Base-by-base conservation (phyloP, 1,284 basidiomycete genomes). In the Ceratobasidium sp. region DNA sequence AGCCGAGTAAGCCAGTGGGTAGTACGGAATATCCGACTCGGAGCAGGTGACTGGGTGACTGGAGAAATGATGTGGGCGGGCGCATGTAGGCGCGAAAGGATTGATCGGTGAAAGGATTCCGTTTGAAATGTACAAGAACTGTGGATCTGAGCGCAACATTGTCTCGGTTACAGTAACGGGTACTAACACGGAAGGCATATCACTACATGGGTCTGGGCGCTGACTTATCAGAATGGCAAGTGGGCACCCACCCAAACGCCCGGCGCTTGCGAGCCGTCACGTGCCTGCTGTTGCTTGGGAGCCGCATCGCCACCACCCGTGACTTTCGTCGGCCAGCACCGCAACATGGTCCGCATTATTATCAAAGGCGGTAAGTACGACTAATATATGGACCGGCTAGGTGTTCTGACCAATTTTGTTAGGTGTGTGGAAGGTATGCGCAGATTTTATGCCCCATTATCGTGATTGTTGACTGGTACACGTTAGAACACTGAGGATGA, bases 401-500 rank as follows among this genome's bases (percentile, higher is more conserved):
- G 29, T 40, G 29, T 40, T 22, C 50, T 67, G 45, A 67, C 40
- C 0, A 5, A 15, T 8, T 40, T 54, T 1, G 10, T 27, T 52
- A 71, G 72, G 73, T 60, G 69, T 76, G 15, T 70, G 64, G 69
- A 73, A 93, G 67, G 67, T 69, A 57, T 8, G 13, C 1, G n/a
- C 25, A 25, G 25, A 20, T 22, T 31, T 25, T 47, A 32, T 40
- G 13, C 1, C 25, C 6, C 1, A 35, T 54, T 43, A 17, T 17
- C 13, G 31, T 32, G 10, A 27, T 2, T 42, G 34, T 50, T 55
- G 40, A n/a, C n/a, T 40, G 17, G 38, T 42, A 20, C 34, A 53
- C 38, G 8, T 50, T 27, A 69, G 89, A 93, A 93, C 81, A 94
- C 92, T n/a, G 95, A 97, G 82, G 95, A 97, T 78, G 94, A 97